Evolutionary conservation across 2,329 filamentous ascomycete genomes (phyloP).

Genomic region (Cryphonectria radicalis): DNA sequence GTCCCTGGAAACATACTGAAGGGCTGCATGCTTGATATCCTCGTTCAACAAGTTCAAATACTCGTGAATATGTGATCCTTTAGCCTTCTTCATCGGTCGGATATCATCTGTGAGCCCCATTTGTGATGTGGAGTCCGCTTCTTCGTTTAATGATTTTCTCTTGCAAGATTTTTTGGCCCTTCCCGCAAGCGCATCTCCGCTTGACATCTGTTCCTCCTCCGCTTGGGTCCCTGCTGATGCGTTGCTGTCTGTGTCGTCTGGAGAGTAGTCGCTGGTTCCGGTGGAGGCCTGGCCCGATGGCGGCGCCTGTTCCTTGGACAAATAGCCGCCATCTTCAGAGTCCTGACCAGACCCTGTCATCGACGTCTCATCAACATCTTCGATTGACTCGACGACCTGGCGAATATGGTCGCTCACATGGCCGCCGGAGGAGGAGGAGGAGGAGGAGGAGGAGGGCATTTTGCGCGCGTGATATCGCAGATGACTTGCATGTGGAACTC

Average conservation of each 20-base stretch:
- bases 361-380: background rate
- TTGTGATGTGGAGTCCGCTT: background rate
- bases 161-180: background rate
- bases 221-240: background rate
- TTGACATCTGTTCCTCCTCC: background rate
- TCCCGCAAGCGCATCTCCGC: background rate
- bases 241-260: constrained; percentile 8
- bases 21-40: constrained; percentile 59
- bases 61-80: constrained; percentile 46
- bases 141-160: constrained; percentile 17
- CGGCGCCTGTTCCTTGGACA: constrained; percentile 3
- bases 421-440: constrained; percentile 4
- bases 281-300: constrained; percentile 16
- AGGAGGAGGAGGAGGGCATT: constrained; percentile 7
- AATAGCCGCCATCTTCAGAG: background rate
- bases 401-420: constrained; percentile 17
- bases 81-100: constrained; percentile 51
- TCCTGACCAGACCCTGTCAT: background rate
- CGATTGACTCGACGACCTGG: constrained; percentile 11
- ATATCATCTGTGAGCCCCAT: background rate
- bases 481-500: background rate
- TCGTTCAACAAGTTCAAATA: constrained; percentile 60
- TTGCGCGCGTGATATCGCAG: background rate
- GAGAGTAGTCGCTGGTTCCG: constrained; percentile 3
- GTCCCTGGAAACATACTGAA: constrained; percentile 38